Evolutionary conservation across 805 yeast genomes (phyloP).

Genomic region (Citeromyces nyonsensis): DNA sequence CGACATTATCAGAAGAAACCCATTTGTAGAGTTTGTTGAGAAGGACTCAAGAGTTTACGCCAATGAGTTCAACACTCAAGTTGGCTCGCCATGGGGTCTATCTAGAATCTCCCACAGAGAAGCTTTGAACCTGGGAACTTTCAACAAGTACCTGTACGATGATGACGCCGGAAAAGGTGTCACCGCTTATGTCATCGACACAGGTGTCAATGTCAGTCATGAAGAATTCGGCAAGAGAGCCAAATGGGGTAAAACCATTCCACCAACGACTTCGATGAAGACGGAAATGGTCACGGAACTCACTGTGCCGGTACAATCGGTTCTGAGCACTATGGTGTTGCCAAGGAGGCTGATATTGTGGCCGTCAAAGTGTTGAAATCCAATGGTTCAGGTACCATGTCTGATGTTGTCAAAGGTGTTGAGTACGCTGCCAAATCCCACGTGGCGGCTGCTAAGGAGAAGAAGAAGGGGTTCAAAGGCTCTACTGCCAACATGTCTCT

Average conservation of each 20-base stretch:
- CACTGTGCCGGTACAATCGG: slow-evolving; percentile 96
- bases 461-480: slow-evolving; percentile 60
- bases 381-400: slow-evolving; percentile 72
- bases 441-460: slow-evolving; percentile 19
- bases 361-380: slow-evolving; percentile 77
- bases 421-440: slow-evolving; percentile 73
- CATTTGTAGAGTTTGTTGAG: slow-evolving; percentile 48
- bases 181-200: slow-evolving; percentile 78
- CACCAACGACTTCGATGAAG: slow-evolving; percentile 54
- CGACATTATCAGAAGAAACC: slow-evolving; percentile 45
- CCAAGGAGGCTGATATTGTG: slow-evolving; percentile 63
- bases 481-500: slow-evolving; percentile 87
- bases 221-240: slow-evolving; percentile 77
- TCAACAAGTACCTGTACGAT: slow-evolving; percentile 62
- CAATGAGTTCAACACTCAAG: slow-evolving; percentile 48
- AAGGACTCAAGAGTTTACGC: slow-evolving; percentile 59
- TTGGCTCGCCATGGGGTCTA: slow-evolving; percentile 90
- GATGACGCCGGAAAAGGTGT: slow-evolving; percentile 70
- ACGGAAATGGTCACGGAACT: slow-evolving; percentile 91
- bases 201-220: slow-evolving; percentile 71
- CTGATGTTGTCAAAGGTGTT: slow-evolving; percentile 75
- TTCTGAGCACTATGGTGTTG: slow-evolving; percentile 67
- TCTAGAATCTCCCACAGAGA: slow-evolving; percentile 81
- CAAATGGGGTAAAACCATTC: slow-evolving; percentile 72
- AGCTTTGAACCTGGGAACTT: slow-evolving; percentile 48